Evolutionary conservation across 352 stramenopile genomes (phyloP).

Genomic region (Globisporangium mamillatum): DNA sequence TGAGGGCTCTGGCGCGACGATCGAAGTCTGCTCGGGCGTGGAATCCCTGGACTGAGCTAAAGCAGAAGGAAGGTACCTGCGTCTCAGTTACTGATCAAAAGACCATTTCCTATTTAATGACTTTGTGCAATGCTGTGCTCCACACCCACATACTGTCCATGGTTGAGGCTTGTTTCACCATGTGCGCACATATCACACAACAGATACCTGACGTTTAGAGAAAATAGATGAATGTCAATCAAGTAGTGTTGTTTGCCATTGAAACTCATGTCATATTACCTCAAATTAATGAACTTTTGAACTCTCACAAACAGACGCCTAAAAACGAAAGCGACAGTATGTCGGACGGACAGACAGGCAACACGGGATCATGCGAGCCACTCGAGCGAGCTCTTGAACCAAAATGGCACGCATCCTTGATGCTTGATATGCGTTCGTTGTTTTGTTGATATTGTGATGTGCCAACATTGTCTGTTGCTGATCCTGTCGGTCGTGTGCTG

Average conservation of each 20-base stretch:
- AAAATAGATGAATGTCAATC: background rate
- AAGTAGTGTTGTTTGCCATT: too few relatives aligned
- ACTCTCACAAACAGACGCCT: conserved; percentile 7
- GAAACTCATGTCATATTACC: conserved; percentile 1
- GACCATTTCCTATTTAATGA: conserved; percentile 6
- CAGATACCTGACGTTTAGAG: too few relatives aligned
- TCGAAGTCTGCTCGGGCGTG: conserved; percentile 14
- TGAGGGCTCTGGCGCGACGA: conserved; percentile 9
- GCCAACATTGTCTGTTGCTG: conserved; percentile 1
- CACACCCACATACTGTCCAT: background rate
- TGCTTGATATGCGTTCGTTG: conserved; percentile 2
- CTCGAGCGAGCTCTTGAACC: background rate
- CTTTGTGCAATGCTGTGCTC: too few relatives aligned
- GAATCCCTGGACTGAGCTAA: background rate
- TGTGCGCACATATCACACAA: too few relatives aligned
- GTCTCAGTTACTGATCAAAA: background rate
- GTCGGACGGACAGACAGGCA: background rate
- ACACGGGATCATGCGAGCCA: background rate
- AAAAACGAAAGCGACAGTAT: background rate
- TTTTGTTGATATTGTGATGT: conserved; percentile 1
- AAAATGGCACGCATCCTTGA: background rate
- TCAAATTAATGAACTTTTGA: background rate
- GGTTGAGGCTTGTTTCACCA: background rate
- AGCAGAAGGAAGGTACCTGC: too few relatives aligned
- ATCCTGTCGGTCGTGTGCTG: background rate